Conservation (phyloP, 352 stramenopile species). For the Phytopythium helicoides region DNA sequence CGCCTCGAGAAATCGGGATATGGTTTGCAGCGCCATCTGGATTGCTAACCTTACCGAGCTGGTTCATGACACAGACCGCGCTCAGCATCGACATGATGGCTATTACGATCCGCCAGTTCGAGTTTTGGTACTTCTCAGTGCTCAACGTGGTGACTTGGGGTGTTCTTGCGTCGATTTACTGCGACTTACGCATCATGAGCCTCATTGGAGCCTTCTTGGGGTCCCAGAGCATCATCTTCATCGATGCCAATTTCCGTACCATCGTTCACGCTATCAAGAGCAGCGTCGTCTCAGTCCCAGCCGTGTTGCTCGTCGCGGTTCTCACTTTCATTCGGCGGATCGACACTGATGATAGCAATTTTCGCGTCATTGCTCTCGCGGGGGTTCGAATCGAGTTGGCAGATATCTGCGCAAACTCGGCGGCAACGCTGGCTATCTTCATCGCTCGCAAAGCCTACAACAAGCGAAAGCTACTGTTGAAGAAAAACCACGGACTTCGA, state of each 20-base stretch:
- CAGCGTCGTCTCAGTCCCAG: constrained; percentile 10
- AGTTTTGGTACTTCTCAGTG: constrained; percentile 44
- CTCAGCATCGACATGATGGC: constrained; percentile 28
- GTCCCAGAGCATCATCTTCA: constrained; percentile 18
- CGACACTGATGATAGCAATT: constrained; percentile 16
- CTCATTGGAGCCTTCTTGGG: constrained; percentile 20
- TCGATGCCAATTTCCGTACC: constrained; percentile 38
- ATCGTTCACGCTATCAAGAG: constrained; percentile 20
- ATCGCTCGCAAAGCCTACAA: constrained; percentile 26
- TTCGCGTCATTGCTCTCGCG: constrained; percentile 12
- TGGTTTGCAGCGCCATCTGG: constrained; percentile 9
- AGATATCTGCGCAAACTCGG: constrained; percentile 35
- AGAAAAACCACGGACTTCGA: constrained; percentile 18
- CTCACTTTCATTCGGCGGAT: constrained; percentile 19
- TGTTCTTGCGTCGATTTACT: constrained; percentile 23
- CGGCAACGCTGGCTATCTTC: constrained; percentile 33
- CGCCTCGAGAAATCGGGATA: constrained; percentile 10
- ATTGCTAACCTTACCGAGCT: constrained; percentile 8
- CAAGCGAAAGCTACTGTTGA: constrained; percentile 25
- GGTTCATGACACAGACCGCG: constrained; percentile 18
- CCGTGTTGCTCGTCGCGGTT: constrained; percentile 16
- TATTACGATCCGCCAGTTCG: constrained; percentile 23
- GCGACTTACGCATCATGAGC: constrained; percentile 22
- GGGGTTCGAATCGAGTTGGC: constrained; percentile 24
- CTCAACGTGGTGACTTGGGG: constrained; percentile 25